Evolutionary conservation across 139 green algal species (phyloP).

Genomic region (Closterium sp.): DNA sequence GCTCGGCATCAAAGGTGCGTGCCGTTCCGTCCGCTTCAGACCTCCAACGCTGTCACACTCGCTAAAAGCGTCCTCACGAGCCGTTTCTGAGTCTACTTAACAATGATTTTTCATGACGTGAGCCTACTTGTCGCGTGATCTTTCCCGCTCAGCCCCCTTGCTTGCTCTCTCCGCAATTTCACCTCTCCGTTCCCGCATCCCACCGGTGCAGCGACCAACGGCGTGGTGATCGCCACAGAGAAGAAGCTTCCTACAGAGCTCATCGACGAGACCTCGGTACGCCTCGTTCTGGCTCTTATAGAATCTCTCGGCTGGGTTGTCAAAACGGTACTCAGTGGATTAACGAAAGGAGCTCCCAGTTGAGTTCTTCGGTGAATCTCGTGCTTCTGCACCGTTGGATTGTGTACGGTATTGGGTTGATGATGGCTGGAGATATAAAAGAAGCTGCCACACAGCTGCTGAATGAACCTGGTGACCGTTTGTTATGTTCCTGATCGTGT

Average conservation of each 20-base stretch:
- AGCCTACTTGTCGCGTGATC: neutral
- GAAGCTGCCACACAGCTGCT: too few relatives aligned
- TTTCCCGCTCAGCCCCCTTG: neutral
- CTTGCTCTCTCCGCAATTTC: neutral
- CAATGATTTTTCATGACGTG: too few relatives aligned
- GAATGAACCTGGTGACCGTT: too few relatives aligned
- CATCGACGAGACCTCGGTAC: conserved; percentile 59
- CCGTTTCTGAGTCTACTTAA: too few relatives aligned
- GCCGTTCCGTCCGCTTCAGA: neutral
- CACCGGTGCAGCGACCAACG: conserved; percentile 75
- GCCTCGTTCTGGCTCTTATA: neutral
- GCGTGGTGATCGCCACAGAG: conserved; percentile 98
- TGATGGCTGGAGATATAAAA: too few relatives aligned
- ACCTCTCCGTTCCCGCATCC: neutral
- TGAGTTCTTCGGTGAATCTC: too few relatives aligned
- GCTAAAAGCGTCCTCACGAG: neutral
- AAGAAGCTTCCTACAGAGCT: conserved; percentile 93
- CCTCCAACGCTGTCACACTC: neutral
- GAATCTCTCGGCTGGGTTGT: too few relatives aligned
- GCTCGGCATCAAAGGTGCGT: conserved; percentile 82
- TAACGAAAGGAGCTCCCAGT: too few relatives aligned
- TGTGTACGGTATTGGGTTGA: too few relatives aligned
- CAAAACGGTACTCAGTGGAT: too few relatives aligned
- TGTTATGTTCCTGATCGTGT: too few relatives aligned
- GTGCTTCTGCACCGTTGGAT: too few relatives aligned